These are phyloP conservation scores for Citrus maxima DNA, from an alignment of 345 rosid species.

Conservation along the genomic window DNA sequence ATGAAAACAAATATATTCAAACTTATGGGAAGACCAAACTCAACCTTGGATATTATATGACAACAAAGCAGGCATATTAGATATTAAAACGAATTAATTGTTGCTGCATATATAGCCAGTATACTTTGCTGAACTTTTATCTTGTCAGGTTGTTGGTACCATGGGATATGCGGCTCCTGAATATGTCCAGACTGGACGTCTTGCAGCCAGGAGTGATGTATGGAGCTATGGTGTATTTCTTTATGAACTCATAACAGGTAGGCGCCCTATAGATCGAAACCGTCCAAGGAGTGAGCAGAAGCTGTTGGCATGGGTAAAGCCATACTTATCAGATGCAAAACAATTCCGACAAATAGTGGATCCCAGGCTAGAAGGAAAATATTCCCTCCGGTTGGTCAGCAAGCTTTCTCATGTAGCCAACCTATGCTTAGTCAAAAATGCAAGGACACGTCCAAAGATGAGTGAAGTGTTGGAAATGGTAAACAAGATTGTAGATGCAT, in stretches of 20 bases:
- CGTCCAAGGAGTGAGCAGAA: constrained; percentile 81
- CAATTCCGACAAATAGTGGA: constrained; percentile 61
- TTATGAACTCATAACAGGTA: constrained; percentile 84
- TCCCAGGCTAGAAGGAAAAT: constrained; percentile 62
- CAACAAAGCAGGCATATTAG: background rate
- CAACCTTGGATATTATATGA: background rate
- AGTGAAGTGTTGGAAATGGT: constrained; percentile 82
- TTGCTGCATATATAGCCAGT: background rate
- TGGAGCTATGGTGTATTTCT: constrained; percentile 97
- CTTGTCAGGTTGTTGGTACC: constrained; percentile 80
- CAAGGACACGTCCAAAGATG: constrained; percentile 86
- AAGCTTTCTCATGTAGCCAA: constrained; percentile 71
- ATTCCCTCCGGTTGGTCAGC: constrained; percentile 42
- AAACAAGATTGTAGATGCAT: constrained; percentile 41
- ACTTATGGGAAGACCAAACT: background rate
- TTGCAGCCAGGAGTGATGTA: constrained; percentile 79
- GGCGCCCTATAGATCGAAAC: constrained; percentile 75
- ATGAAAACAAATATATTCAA: background rate
- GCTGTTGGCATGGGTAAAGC: constrained; percentile 84
- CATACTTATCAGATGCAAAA: constrained; percentile 55
- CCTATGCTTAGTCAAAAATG: constrained; percentile 63
- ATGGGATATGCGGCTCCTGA: constrained; percentile 95
- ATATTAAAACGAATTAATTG: background rate
- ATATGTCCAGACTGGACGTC: constrained; percentile 77
- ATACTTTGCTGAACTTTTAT: background rate